Percentiles rank a stretch among this genome's conserved stretches.
Conservation (phyloP, 495 filamentous ascomycete species). For the Amniculicola lignicola region DNA sequence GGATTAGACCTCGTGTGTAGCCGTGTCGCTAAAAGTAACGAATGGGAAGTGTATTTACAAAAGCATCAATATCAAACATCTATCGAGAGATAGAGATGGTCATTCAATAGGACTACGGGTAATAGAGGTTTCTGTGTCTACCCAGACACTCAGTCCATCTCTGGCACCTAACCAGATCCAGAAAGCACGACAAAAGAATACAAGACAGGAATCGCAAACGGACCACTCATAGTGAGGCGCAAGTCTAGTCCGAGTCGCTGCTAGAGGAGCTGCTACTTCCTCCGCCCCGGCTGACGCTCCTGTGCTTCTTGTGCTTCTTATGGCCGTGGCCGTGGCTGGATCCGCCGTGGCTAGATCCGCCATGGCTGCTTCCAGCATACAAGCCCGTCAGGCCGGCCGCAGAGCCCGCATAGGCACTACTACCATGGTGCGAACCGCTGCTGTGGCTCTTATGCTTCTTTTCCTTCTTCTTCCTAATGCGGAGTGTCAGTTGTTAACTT, state of each 20-base stretch:
- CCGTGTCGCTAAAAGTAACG: too few relatives aligned
- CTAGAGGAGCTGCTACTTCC: slow-evolving; percentile 24
- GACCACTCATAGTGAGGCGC: not conserved
- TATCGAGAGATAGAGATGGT: too few relatives aligned
- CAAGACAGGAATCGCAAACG: not conserved
- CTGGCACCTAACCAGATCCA: not conserved
- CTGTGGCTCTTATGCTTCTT: slow-evolving; percentile 36
- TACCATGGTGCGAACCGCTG: slow-evolving; percentile 21
- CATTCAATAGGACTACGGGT: too few relatives aligned
- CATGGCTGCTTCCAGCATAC: too few relatives aligned
- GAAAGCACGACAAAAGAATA: slow-evolving; percentile 1
- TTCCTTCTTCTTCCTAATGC: slow-evolving; percentile 32
- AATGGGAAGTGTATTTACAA: too few relatives aligned
- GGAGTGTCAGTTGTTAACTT: not conserved
- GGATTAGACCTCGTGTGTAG: too few relatives aligned
- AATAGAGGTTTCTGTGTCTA: too few relatives aligned
- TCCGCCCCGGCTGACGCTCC: slow-evolving; percentile 24
- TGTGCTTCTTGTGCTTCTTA: slow-evolving; percentile 33
- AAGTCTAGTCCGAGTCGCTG: slow-evolving; percentile 33
- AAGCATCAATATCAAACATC: too few relatives aligned
- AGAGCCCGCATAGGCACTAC: slow-evolving; percentile 17
- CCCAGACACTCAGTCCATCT: too few relatives aligned
- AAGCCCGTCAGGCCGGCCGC: slow-evolving; percentile 31
- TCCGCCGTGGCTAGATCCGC: slow-evolving; percentile 28
- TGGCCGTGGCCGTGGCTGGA: slow-evolving; percentile 24